Conservation (phyloP, 2,329 filamentous ascomycete species). For the Penicillium sp. region DNA sequence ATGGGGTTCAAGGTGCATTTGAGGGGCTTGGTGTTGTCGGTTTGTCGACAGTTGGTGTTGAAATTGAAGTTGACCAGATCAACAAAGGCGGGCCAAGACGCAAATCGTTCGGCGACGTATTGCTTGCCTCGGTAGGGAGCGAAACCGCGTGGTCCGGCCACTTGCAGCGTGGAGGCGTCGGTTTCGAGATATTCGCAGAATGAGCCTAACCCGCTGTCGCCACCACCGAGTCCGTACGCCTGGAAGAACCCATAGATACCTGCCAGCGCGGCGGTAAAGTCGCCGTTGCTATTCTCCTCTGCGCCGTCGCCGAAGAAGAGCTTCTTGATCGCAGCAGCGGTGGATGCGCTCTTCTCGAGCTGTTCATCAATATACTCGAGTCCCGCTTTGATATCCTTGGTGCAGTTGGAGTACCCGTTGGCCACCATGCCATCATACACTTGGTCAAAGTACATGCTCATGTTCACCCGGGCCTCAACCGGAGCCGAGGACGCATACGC, state of each 20-base stretch:
- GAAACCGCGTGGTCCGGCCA: constrained; percentile 47
- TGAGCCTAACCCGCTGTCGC: constrained; percentile 37
- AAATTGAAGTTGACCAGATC: constrained; percentile 45
- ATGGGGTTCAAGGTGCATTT: constrained; percentile 45
- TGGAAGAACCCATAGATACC: constrained; percentile 51
- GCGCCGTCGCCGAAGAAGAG: constrained; percentile 54
- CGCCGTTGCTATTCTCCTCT: constrained; percentile 51
- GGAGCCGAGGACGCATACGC: constrained; percentile 49
- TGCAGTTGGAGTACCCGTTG: constrained; percentile 57
- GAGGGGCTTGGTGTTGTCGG: constrained; percentile 25
- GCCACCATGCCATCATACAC: constrained; percentile 53
- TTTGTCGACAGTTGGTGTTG: constrained; percentile 47
- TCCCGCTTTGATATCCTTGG: constrained; percentile 54
- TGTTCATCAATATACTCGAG: constrained; percentile 54
- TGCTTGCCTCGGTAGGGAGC: constrained; percentile 47
- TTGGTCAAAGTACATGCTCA: constrained; percentile 57
- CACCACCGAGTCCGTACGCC: constrained; percentile 47
- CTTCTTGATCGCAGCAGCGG: constrained; percentile 49
- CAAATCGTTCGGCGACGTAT: constrained; percentile 48
- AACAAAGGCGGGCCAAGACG: constrained; percentile 45
- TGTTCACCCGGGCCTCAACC: constrained; percentile 53
- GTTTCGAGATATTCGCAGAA: constrained; percentile 55
- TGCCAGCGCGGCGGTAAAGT: constrained; percentile 51
- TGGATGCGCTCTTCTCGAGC: constrained; percentile 40
- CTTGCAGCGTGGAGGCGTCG: constrained; percentile 42